Evolutionary conservation across 805 yeast genomes (phyloP), one percentile per base, ranked within the genome.

Genomic region (Saccharomycopsis sp.): DNA sequence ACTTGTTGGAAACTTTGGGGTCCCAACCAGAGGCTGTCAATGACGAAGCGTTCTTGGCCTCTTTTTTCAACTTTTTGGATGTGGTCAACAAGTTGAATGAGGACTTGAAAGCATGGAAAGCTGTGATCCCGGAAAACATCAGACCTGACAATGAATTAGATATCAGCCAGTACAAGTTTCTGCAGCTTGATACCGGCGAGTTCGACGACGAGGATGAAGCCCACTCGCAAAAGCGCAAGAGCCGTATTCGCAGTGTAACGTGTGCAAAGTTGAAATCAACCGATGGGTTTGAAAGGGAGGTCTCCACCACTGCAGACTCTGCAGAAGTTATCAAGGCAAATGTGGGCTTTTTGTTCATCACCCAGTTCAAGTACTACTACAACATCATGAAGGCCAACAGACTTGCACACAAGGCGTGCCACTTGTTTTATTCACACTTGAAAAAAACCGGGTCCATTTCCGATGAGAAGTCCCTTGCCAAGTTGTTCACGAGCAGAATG

Each of bases 31-130:
- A 12, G 5, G 17, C 23, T 4, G 10, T 23, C 13, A 33, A 33
- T 7, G 23, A 19, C n/a, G 27, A 38, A 19, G 23, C 33, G 5
- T 42, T 42, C 16, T 29, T 37, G n/a, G 19, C 18, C 10, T 21
- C 29, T 7, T 33, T 45, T 18, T 34, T 40, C 20, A 31, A 23
- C 5, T 32, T 41, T 2, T 20, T 38, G 22, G 45, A 41, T 17
- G 30, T 26, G 13, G 33, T 42, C 29, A 39, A 41, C 13, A 8
- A 42, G 12, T 16, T 42, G n/a, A 29, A 22, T 12, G 21, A 27
- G 18, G 37, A 45, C 6, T 39, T 45, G 8, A 32, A 39, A n/a
- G 13, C 16, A 9, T 45, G 49, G 49, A 30, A 39, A 15, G 7
- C 35, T 3, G 25, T 25, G 13, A 22, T 45, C 17, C 49, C 49